Evolutionary conservation across 2,329 filamentous ascomycete species (phyloP).

Genomic region (Samsoniella hepiali): DNA sequence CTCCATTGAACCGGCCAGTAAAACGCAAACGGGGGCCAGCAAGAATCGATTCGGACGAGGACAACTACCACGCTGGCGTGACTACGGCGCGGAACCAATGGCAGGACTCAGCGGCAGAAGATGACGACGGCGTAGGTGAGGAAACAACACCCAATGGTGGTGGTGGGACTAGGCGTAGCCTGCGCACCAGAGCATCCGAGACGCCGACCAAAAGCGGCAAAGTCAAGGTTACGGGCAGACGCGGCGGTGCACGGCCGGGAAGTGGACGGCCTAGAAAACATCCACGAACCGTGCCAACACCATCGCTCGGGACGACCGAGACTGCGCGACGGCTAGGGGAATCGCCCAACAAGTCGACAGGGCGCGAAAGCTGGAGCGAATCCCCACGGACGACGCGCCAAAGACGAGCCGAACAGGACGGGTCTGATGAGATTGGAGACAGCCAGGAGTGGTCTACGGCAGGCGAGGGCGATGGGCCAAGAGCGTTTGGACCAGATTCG

Average conservation of each 20-base stretch:
- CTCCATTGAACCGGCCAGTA: slow-evolving; percentile 1
- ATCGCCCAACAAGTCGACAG: not conserved
- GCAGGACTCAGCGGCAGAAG: slow-evolving; percentile 11
- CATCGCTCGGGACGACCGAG: not conserved
- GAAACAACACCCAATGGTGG: slow-evolving; percentile 21
- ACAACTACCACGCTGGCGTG: not conserved
- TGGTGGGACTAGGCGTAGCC: slow-evolving; percentile 1
- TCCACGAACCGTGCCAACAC: slow-evolving; percentile 28
- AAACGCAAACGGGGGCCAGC: slow-evolving; percentile 15
- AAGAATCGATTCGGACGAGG: slow-evolving; percentile 4
- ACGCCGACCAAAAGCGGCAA: slow-evolving; percentile 23
- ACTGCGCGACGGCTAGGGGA: not conserved
- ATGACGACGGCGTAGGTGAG: slow-evolving; percentile 18
- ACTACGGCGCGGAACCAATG: not conserved
- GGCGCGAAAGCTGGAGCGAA: not conserved
- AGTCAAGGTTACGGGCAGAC: slow-evolving; percentile 34
- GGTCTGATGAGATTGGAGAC: slow-evolving; percentile 27
- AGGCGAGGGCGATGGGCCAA: slow-evolving; percentile 5
- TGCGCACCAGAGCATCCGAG: slow-evolving; percentile 24
- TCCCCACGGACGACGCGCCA: not conserved
- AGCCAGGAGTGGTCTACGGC: slow-evolving; percentile 22
- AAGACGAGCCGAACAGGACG: not conserved
- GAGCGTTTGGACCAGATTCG: not conserved
- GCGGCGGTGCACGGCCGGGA: slow-evolving; percentile 37
- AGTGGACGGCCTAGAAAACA: slow-evolving; percentile 40